Evolutionary conservation across 2,329 filamentous ascomycete species (phyloP), one percentile per base, ranked within the genome.

Genomic region (Alternaria longipes): DNA sequence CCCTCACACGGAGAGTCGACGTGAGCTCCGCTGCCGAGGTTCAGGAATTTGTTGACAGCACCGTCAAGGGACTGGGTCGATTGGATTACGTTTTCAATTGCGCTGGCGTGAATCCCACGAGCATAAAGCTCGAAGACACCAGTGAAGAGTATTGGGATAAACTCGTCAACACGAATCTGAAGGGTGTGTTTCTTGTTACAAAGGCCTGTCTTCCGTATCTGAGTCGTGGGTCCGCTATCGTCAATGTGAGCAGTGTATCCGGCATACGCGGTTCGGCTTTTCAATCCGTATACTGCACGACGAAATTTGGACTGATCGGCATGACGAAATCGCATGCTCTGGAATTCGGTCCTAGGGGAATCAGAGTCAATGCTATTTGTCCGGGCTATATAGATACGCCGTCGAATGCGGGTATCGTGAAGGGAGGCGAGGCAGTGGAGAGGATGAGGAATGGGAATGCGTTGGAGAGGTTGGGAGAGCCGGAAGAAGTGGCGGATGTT

Each of bases 401-500:
- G 16, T 80, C 79, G 6, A 85, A 84, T 74, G 82, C 82, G 8
- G 81, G 81, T 5, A 82, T 86, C 32, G 79, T 84, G 1, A 81
- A 78, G 52, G 85, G 85, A 0, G 76, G 78, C 0, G 82, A 83
- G 46, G 79, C 78, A 1, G 78, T 83, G 7, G 71, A 78, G 64
- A 72, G 73, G 64, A 78, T 81, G 74, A 64, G 74, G 42, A 67
- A 71, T 50, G 78, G 78, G 52, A 79, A 81, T 63, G 79, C 80
- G 41, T 63, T 83, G 66, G 80, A 77, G 55, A 74, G 81, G 51
- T 64, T 84, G 67, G 83, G 82, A 0, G 79, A 74, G 38, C 74
- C 81, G 1, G 81, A 81, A 53, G 84, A 85, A 69, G 79, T 85
- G 26, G 83, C 82, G 36, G 82, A 84, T 74, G 81, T 84, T 9